phyloP scores from a whole-genome alignment of 2,329 filamentous ascomycete species.

The Fusarium sp. region DNA sequence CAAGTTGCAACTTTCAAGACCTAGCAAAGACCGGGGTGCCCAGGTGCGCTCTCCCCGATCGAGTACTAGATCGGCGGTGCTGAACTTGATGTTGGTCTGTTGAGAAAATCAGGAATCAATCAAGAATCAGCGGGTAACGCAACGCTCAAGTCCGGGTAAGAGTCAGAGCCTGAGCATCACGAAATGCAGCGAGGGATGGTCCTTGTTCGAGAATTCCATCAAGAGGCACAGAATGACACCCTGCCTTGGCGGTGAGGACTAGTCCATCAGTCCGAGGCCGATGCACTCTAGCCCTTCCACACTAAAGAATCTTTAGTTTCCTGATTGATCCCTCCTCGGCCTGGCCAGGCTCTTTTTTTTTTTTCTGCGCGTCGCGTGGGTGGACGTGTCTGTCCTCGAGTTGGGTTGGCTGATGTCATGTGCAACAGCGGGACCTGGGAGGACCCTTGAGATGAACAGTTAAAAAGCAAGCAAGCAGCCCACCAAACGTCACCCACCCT shows the following conservation, averaged over 20 bases:
- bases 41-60: conserved; percentile 6
- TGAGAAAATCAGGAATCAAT: conserved; percentile 31
- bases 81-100: conserved; percentile 14
- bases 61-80: conserved; percentile 16
- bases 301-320: background rate
- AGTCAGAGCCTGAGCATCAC: background rate
- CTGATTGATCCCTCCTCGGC: background rate
- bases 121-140: conserved; percentile 1
- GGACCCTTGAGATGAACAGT: conserved; percentile 13
- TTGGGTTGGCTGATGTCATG: conserved; percentile 35
- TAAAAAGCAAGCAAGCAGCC: conserved; percentile 5
- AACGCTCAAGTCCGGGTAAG: background rate
- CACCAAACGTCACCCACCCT: conserved; percentile 19
- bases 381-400: background rate
- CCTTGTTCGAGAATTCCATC: conserved; percentile 30
- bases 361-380: conserved; percentile 22
- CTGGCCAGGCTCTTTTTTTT: background rate
- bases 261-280: conserved; percentile 2
- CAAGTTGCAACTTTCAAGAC: conserved; percentile 24
- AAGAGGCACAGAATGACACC: conserved; percentile 27
- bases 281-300: conserved; percentile 1
- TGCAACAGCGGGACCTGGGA: conserved; percentile 15
- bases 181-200: background rate
- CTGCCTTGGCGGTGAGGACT: conserved; percentile 34
- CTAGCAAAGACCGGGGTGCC: conserved; percentile 6